Conservation (phyloP, 2,329 filamentous ascomycete species). For the Pseudogymnoascus pannorum region DNA sequence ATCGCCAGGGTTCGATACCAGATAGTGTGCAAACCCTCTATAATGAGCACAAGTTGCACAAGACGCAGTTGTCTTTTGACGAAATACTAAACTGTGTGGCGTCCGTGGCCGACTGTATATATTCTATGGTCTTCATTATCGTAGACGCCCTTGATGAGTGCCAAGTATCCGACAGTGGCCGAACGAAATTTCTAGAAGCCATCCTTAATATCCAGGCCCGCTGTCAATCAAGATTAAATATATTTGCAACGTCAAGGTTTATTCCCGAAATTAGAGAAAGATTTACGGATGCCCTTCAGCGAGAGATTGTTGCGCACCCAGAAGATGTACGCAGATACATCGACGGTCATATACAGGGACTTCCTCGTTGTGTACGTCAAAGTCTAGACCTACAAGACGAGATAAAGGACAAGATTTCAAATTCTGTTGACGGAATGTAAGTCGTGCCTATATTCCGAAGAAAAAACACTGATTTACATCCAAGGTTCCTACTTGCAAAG, state of each 20-base stretch:
- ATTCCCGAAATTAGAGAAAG: conserved; percentile 21
- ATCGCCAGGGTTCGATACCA: conserved; percentile 23
- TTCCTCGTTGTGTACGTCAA: conserved; percentile 16
- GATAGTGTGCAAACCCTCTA: conserved; percentile 26
- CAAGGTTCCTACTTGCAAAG: conserved; percentile 21
- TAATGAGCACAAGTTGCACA: conserved; percentile 14
- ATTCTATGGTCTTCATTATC: conserved; percentile 17
- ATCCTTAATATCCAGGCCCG: conserved; percentile 22
- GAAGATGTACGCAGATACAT: conserved; percentile 29
- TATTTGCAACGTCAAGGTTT: conserved; percentile 30
- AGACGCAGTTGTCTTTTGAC: conserved; percentile 22
- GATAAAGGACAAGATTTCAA: conserved; percentile 19
- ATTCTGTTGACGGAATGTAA: conserved; percentile 28
- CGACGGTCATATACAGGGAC: conserved; percentile 19
- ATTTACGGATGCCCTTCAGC: conserved; percentile 15
- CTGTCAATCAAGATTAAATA: conserved; percentile 14
- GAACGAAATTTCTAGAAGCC: conserved; percentile 6
- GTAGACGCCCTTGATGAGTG: conserved; percentile 17
- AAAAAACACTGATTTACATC: background rate
- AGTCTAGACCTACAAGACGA: conserved; percentile 20
- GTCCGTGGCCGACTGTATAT: conserved; percentile 13
- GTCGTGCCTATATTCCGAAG: conserved; percentile 16
- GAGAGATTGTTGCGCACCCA: conserved; percentile 28
- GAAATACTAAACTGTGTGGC: conserved; percentile 21
- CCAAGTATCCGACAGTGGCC: conserved; percentile 5